Evolutionary conservation across 176 grass and related monocot genomes (phyloP).

Genomic region (Otatea glauca): DNA sequence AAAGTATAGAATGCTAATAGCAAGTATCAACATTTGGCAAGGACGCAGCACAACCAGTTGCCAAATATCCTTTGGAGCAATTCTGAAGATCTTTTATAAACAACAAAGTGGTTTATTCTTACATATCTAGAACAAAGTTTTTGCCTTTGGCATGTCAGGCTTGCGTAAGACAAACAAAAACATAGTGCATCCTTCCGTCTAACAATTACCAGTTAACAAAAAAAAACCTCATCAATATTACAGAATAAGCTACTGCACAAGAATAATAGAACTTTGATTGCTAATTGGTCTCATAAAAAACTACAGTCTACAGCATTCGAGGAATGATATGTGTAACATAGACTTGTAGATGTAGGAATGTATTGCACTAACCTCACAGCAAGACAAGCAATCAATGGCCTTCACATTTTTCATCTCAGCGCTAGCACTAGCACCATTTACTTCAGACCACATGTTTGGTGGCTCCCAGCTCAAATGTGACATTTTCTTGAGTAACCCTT

Average conservation of each 20-base stretch:
- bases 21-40: not conserved
- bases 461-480: slow-evolving; percentile 64
- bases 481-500: slow-evolving; percentile 57
- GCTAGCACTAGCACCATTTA: slow-evolving; percentile 28
- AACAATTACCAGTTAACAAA: not conserved
- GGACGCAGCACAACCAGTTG: not conserved
- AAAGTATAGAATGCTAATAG: slow-evolving; percentile 2
- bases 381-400: slow-evolving; percentile 63
- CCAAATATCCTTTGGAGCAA: not conserved
- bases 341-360: not conserved
- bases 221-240: no score
- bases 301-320: not conserved
- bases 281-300: not conserved
- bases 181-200: not conserved
- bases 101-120: not conserved
- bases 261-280: not conserved
- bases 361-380: slow-evolving; percentile 66
- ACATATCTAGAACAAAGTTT: not conserved
- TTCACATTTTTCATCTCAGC: slow-evolving; percentile 42
- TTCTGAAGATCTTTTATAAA: not conserved
- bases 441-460: slow-evolving; percentile 60
- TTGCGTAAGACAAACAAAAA: not conserved
- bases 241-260: no score
- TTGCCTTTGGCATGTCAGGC: not conserved
- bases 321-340: not conserved